Evolutionary conservation across 306 rosid species (phyloP).

Genomic region (Acacia acuminata): DNA sequence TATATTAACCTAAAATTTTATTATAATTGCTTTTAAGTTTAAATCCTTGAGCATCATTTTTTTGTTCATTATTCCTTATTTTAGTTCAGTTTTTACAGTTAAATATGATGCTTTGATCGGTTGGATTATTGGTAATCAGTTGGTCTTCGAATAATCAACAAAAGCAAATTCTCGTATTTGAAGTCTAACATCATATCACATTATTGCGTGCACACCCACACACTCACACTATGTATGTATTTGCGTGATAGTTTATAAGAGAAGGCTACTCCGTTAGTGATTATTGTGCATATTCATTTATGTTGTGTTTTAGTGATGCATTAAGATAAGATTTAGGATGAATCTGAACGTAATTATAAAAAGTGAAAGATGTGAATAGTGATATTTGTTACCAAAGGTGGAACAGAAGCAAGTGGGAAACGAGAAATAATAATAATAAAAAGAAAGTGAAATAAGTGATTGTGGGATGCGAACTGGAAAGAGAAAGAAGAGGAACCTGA

Average conservation of each 20-base stretch:
- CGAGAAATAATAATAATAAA: background rate
- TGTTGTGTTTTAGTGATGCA: background rate
- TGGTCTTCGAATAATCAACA: background rate
- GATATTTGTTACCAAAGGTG: constrained; percentile 36
- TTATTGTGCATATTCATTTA: background rate
- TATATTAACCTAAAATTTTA: background rate
- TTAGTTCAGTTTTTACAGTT: constrained; percentile 18
- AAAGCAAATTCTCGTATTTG: background rate
- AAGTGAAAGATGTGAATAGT: background rate
- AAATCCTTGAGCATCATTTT: background rate
- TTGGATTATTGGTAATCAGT: constrained; percentile 16
- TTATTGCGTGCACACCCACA: background rate
- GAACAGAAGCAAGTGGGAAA: constrained; percentile 57
- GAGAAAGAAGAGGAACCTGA: constrained; percentile 65
- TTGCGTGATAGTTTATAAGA: background rate
- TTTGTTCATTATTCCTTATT: background rate
- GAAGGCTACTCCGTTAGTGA: background rate
- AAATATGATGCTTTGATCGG: background rate
- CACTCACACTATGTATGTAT: background rate
- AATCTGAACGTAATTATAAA: constrained; percentile 1
- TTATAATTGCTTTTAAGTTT: background rate
- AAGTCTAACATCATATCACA: constrained; percentile 18
- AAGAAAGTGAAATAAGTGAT: background rate
- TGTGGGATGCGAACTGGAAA: constrained; percentile 62
- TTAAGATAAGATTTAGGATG: background rate